Base-by-base conservation (phyloP, 805 yeast species). In the Pichia kluyveri region DNA sequence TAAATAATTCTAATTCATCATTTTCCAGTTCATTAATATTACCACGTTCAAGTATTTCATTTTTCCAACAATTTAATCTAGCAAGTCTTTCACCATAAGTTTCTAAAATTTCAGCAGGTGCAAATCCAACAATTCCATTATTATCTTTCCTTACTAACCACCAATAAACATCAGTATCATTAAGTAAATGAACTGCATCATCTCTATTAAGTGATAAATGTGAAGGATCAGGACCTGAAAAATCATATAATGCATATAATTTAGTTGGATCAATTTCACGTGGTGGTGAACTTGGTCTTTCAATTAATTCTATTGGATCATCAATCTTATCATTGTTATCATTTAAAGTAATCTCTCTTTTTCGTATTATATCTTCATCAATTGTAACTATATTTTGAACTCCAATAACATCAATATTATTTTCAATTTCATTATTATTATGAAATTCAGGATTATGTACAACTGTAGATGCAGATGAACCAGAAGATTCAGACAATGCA, bases 111-210 rank as follows among this genome's bases (percentile, higher is more conserved):
- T 93, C 99, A 1, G 97, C 98, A 1, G 99, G 99, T 2, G 95
- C 95, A 69, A 90, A 93, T 1, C 99, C 99, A 46, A 91, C 80
- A 51, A 53, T 56, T 11, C 50, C 52, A 51, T 67, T 69, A 14
- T 64, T 60, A 42, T 69, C 49, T 49, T 76, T 73, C 30, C 69
- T 63, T 30, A 93, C 91, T 11, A 91, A 70, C 98, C 99, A 93
- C 99, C 99, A 93, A 67, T 93, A 93, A 51, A 86, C 77, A 66
- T 93, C 96, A 43, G 85, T 82, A 60, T 93, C 99, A 60, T 88
- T 89, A 36, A 93, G 68, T 18, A 93, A 68, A 41, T 77, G 70
- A 53, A 95, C 91, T 1, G 95, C 82, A 57, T 88, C 96, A 59
- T 91, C 90, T 54, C 87, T 80, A 19, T 69, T 62, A 11, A 91